These are phyloP conservation scores for Ceratocystis destructans DNA, from an alignment of 2,329 filamentous ascomycete genomes.

Conservation along the genomic window DNA sequence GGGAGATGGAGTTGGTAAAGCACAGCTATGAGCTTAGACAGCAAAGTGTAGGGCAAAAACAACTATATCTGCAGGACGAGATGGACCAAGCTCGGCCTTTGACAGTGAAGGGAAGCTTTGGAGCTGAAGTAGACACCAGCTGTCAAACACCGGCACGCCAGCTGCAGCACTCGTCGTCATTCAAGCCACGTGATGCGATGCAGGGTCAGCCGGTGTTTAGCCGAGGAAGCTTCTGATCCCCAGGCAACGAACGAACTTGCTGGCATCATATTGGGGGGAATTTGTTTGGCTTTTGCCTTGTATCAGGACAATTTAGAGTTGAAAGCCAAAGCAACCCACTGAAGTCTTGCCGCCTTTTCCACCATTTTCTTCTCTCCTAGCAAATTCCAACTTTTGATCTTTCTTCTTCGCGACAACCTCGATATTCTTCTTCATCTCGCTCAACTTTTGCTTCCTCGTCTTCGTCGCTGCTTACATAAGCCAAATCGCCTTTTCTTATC, in stretches of 20 bases:
- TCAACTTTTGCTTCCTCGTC: neutral
- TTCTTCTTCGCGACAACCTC: neutral
- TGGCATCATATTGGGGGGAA: neutral
- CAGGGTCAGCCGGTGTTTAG: neutral
- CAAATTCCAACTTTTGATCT: neutral
- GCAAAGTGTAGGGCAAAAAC: neutral
- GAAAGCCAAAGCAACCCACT: neutral
- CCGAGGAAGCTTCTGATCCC: conserved; percentile 11
- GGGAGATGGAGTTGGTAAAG: neutral
- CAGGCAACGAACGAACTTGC: neutral
- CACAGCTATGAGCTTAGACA: neutral
- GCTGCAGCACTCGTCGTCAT: neutral
- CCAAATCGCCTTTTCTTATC: neutral
- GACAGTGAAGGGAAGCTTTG: neutral
- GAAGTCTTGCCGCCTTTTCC: neutral
- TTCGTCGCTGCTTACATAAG: neutral
- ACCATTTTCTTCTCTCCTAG: neutral
- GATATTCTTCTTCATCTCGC: neutral
- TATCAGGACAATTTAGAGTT: too few species aligned
- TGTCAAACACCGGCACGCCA: neutral
- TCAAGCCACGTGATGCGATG: neutral
- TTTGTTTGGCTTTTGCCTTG: neutral
- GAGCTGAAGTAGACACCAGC: neutral
- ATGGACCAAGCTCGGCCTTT: too few species aligned
- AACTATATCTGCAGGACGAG: neutral